Percentiles rank a stretch among this genome's conserved stretches.
Evolutionary conservation across 1,284 basidiomycete genomes (phyloP).

Genomic region (Apiotrichum siamense): DNA sequence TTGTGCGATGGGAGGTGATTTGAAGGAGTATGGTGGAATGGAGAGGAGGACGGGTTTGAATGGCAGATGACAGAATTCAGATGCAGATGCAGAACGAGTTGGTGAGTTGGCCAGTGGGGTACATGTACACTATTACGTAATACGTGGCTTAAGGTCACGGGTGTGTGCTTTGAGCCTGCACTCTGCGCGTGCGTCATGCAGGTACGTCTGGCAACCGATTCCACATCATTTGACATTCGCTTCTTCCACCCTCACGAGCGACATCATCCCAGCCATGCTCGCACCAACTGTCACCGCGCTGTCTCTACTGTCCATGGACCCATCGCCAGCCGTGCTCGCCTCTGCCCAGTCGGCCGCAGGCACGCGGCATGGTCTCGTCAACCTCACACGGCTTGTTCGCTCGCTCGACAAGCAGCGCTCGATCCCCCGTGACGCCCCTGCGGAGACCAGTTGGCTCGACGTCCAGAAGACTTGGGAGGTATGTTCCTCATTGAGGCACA

Average conservation of each 20-base stretch:
- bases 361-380: constrained; percentile 38
- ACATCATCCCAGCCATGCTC: background rate
- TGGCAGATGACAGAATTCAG: background rate
- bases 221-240: no score
- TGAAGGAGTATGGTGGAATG: constrained; percentile 1
- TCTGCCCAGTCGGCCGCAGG: constrained; percentile 28
- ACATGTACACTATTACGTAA: no score
- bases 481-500: no score
- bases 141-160: no score
- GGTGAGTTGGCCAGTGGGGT: background rate
- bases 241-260: no score
- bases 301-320: constrained; percentile 18
- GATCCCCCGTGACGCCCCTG: constrained; percentile 6
- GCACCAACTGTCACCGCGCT: constrained; percentile 11
- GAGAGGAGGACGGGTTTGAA: background rate
- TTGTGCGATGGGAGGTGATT: background rate
- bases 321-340: constrained; percentile 25
- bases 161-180: no score
- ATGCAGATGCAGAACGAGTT: background rate
- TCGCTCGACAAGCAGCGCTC: constrained; percentile 25
- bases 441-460: constrained; percentile 23
- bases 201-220: no score
- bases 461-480: constrained; percentile 44
- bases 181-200: no score
- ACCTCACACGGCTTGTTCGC: constrained; percentile 40